Base-by-base conservation (phyloP, 495 filamentous ascomycete genomes). In the Penicillium turbatum region DNA sequence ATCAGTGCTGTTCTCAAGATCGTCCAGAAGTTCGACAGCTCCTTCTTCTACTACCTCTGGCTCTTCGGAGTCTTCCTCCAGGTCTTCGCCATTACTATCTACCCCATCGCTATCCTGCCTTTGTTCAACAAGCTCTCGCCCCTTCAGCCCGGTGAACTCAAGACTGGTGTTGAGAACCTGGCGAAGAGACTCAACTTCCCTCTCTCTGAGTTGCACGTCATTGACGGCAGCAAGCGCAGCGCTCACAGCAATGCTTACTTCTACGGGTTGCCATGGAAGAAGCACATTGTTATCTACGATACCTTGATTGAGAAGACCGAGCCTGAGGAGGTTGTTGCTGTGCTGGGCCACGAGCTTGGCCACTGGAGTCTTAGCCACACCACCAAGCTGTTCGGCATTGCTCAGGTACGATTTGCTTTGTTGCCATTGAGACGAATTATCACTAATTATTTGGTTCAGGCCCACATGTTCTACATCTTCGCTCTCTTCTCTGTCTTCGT, bases 271-370 rank as follows among this genome's bases (percentile, higher is more conserved):
- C 93, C 93, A 6, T 97, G 93, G 92, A 97, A 96, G 82, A 98
- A 98, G 82, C 93, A 96, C 76, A 98, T 98, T 73, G 93, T 98
- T 60, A 95, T 98, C 66, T 98, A 95, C 62, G 93, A 98, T 65
- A 98, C 93, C 10, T 71, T 98, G 57, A 91, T 98, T 47, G 92
- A 97, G 70, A 95, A 97, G 79, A 92, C 86, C 67, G 83, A 90
- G 58, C 82, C 86, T 2, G 80, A 91, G 61, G 93, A 98, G 70
- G 92, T 98, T 37, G 90, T 96, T 17, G 92, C 93, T 48, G 91
- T 98, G 32, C 78, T 98, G 29, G 89, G 89, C 35, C 93, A 98
- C 64, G 93, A 98, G 71, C 82, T 98, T 41, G 93, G 93, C 41
- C 93, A 98, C 72, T 98, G 93, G 93, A 95, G 83, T 54, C 76